Base-by-base conservation (phyloP, 208 protist genomes). In the Crithidia sp. region DNA sequence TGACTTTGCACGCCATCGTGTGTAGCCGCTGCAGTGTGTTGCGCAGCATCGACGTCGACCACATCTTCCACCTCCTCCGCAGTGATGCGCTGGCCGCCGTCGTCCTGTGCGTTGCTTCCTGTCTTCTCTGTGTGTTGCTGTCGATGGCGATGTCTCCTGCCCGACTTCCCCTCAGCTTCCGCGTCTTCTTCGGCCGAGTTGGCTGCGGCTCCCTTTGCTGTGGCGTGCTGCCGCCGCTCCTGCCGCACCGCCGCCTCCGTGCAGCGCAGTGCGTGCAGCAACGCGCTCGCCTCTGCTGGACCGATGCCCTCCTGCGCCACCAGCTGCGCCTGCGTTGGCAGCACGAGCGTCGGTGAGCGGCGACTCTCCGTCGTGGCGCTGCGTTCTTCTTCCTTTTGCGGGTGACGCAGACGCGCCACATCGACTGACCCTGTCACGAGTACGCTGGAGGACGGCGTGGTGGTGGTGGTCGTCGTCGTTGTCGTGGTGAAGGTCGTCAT, bases 181-280 rank as follows among this genome's bases (percentile, higher is more conserved):
- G 0, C 45, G 9, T 12, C 49, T 68, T 17, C 36, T 37, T 16
- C 36, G 5, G 47, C 47, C 37, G 65, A 5, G 4, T 16, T 19
- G 36, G 55, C 17, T 41, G 43, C 3, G 5, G 41, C 10, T n/a
- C 36, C 52, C 5, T 4, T 13, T 52, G 50, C 52, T 64, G 43
- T 56, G 61, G 28, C 59, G 14, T 50, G 28, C 17, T 28, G 44
- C 12, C 17, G 62, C 0, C 16, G 68, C 13, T 54, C 55, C 36
- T 19, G 17, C 36, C 36, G 58, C n/a, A 49, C 67, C 1, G 56
- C 19, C 13, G 64, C 68, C 37, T 75, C 64, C 7, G 70, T 47
- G 57, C 43, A 55, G 10, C 40, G 69, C 62, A 81, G 64, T 6
- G 76, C 76, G 58, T 81, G 68, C 70, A 68, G 54, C 43, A 81